Percentiles rank a stretch among this genome's conserved stretches.
These are phyloP conservation scores for Chytriomyces confervae DNA, from an alignment of 192 early-diverging fungal species.

Conservation along the genomic window DNA sequence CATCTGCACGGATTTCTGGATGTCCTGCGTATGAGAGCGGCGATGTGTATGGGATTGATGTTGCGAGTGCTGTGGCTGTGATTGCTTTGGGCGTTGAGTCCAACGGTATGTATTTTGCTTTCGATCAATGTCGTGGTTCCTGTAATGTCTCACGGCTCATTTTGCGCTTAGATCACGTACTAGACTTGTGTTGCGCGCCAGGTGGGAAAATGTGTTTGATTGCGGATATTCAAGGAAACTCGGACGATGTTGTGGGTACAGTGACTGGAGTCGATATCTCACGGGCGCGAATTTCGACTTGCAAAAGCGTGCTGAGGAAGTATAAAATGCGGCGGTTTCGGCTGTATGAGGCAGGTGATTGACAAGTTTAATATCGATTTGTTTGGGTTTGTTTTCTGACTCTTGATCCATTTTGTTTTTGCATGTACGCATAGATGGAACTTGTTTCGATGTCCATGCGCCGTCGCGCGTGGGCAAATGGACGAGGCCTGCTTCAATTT, in stretches of 20 bases:
- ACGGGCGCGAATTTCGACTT: conserved; percentile 72
- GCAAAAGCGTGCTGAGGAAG: conserved; percentile 75
- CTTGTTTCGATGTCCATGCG: conserved; percentile 71
- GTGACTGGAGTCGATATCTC: conserved; percentile 94
- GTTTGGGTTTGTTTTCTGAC: too few relatives aligned
- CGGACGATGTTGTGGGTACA: conserved; percentile 51
- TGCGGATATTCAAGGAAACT: conserved; percentile 63
- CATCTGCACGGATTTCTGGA: conserved; percentile 43
- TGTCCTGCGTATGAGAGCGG: conserved; percentile 34
- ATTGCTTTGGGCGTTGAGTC: conserved; percentile 72
- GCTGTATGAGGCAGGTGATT: conserved; percentile 64
- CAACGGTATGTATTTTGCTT: too few relatives aligned
- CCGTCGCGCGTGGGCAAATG: conserved; percentile 58
- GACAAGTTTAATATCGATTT: background rate
- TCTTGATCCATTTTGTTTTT: background rate
- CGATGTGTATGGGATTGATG: conserved; percentile 74
- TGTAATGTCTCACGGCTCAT: background rate
- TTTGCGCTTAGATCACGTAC: conserved; percentile 70
- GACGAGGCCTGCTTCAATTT: background rate
- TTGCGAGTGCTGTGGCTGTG: conserved; percentile 86
- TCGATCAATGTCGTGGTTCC: background rate
- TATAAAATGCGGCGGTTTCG: conserved; percentile 64
- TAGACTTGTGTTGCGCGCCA: conserved; percentile 89
- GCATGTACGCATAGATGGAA: conserved; percentile 67
- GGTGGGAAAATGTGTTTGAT: conserved; percentile 89